Evolutionary conservation across 2,329 filamentous ascomycete species (phyloP), one percentile per base, ranked within the genome.

Genomic region (Clarireedia homoeocarpa): DNA sequence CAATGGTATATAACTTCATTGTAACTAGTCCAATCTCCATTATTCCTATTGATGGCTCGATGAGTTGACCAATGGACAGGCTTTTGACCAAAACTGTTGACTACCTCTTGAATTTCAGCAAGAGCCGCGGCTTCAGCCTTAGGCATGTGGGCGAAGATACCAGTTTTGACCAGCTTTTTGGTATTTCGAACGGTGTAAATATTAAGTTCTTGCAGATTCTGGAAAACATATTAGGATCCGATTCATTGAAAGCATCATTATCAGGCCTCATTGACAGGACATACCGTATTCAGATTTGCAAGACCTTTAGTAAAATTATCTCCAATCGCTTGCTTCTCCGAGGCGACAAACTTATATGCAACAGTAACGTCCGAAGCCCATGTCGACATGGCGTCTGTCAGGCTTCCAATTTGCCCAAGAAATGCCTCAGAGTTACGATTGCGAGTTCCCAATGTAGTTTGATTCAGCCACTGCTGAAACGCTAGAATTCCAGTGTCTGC

Each of bases 61-160:
- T 62, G 55, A 2, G 60, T 63, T 14, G 38, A 46, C 63, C 62
- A 65, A 40, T 51, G 34, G 0, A 58, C n/a, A 39, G 24, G 26
- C 34, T 42, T 2, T 36, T 39, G 56, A 51, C 60, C n/a, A 10
- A 39, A 36, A 1, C 10, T 1, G 2, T 10, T 5, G n/a, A 34
- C 46, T 5, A 54, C 58, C 1, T 42, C 51, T 5, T 47, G 17
- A 12, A 17, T 45, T n/a, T 48, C 20, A 20, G 47, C 36, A 10
- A 1, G 4, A 14, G 26, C 24, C 9, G 53, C 55, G 2, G 14
- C 23, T 4, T 24, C 39, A 6, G 30, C 51, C 17, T 14, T 46
- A n/a, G 39, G 6, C 20, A 17, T 6, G 39, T 17, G 30, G 30
- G 5, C 10, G 10, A 34, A 34, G 10, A 34, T 34, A 34, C 30